Evolutionary conservation across 2,329 filamentous ascomycete genomes (phyloP), one percentile per base, ranked within the genome.

Genomic region (Grosmannia penicillata): DNA sequence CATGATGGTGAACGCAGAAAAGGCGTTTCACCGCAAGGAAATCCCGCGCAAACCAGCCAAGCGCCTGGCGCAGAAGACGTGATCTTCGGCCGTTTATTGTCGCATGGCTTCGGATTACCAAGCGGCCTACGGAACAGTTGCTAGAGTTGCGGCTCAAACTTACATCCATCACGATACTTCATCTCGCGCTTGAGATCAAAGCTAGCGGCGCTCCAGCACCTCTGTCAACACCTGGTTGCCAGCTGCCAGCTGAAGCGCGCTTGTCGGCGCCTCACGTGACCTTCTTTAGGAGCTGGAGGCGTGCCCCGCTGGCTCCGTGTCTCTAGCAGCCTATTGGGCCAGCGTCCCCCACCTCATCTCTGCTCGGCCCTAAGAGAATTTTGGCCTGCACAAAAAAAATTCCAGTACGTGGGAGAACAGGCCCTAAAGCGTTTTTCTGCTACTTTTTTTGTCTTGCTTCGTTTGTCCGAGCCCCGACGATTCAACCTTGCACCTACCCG

Each of bases 1-100:
- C 50, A 75, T 76, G 61, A 72, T 78, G 52, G 73, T 78, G 25
- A 75, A 78, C 45, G 63, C 70, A 3, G 68, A 72, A 21, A 60
- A 59, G 37, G 54, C 56, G 9, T 72, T 68, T 43, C 58, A 65
- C 31, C 66, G 74, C 29, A 69, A 69, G 44, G 69, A 72, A 43
- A 52, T 70, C 9, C 63, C 66, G 4, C 61, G 67, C 23, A 49
- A 58, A n/a, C 61, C 35, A 9, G 35, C 60, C 8, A 64, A 64
- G 44, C 43, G 32, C 6, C 18, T 33, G 18, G 22, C 30, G 3
- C 40, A 41, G 33, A 37, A 39, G 22, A 34, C 37, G 13, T 38
- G 11, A 24, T 27, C 10, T 6, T 21, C 6, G 8, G 21, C n/a
- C 22, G 8, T 13, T 13, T 14, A 8, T 6, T 5, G 9, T n/a